Percentiles rank a stretch among this genome's conserved stretches.
Conservation (phyloP, 2,329 filamentous ascomycete genomes). For the Trichoderma endophyticum region DNA sequence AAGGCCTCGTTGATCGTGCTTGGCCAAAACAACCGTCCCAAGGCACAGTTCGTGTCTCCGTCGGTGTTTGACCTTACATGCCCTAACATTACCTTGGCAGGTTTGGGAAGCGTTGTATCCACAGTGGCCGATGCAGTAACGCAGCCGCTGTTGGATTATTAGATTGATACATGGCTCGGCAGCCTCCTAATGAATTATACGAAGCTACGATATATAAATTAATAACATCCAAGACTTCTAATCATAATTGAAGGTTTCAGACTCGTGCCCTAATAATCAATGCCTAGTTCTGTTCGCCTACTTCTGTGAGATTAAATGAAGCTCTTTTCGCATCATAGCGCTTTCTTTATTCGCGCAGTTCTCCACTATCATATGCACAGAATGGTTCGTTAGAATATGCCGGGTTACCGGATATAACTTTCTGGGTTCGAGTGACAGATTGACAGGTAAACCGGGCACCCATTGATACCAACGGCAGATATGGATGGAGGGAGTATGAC, state of each 20-base stretch:
- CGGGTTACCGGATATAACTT: background rate
- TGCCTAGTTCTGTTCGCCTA: background rate
- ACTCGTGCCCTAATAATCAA: background rate
- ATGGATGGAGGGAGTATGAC: background rate
- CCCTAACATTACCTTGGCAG: constrained; percentile 25
- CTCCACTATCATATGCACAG: background rate
- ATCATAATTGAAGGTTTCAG: background rate
- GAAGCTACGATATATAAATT: background rate
- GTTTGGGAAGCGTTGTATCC: constrained; percentile 19
- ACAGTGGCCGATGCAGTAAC: background rate
- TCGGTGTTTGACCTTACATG: constrained; percentile 27
- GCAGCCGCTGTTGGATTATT: background rate
- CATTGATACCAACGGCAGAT: background rate
- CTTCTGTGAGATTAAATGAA: background rate
- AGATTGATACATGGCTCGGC: background rate
- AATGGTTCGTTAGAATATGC: background rate
- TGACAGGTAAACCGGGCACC: background rate
- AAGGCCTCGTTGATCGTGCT: constrained; percentile 21
- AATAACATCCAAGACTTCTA: background rate
- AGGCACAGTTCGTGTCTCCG: constrained; percentile 27
- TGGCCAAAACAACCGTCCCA: constrained; percentile 18
- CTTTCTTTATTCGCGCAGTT: background rate
- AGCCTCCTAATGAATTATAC: background rate
- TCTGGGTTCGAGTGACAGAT: background rate
- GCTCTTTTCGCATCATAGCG: background rate